Evolutionary conservation across 768 basidiomycete species (phyloP).

Genomic region (Tricholomella constricta): DNA sequence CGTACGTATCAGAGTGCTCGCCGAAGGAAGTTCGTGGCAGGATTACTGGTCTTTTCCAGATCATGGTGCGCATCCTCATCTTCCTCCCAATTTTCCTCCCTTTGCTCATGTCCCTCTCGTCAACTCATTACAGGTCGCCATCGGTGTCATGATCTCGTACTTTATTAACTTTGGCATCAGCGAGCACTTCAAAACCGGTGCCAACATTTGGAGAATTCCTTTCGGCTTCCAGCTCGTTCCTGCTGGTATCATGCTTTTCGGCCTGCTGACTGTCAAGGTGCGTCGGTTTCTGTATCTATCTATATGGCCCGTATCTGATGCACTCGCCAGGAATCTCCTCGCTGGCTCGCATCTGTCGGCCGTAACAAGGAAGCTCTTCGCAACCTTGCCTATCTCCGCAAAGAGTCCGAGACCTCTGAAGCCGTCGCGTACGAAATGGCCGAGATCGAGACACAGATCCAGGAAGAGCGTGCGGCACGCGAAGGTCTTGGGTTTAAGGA

Average conservation of each 20-base stretch:
- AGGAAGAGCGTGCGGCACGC: slow-evolving; percentile 69
- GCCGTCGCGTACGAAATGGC: slow-evolving; percentile 61
- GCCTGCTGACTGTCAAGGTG: slow-evolving; percentile 65
- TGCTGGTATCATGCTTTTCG: slow-evolving; percentile 61
- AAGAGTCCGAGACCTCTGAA: slow-evolving; percentile 40
- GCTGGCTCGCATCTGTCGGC: slow-evolving; percentile 72
- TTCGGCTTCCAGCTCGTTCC: slow-evolving; percentile 76
- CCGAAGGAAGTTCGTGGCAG: slow-evolving; percentile 87
- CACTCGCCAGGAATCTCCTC: slow-evolving; percentile 64
- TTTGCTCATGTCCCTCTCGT: neutral
- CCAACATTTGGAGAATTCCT: slow-evolving; percentile 67
- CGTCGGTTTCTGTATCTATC: slow-evolving; percentile 6
- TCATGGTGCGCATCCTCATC: slow-evolving; percentile 53
- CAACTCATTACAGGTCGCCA: slow-evolving; percentile 55
- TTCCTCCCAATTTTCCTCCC: neutral
- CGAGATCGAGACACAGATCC: slow-evolving; percentile 80
- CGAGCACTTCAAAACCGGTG: slow-evolving; percentile 47
- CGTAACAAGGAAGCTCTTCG: slow-evolving; percentile 51
- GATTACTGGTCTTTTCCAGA: slow-evolving; percentile 85
- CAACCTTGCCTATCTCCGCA: slow-evolving; percentile 69
- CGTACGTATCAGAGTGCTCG: slow-evolving; percentile 84
- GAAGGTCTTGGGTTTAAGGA: slow-evolving; percentile 66
- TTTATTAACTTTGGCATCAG: slow-evolving; percentile 74
- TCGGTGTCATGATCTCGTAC: slow-evolving; percentile 85
- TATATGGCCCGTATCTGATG: slow-evolving; percentile 15